phyloP scores from a whole-genome alignment of 1,139 yeast genomes.

The Yamadazyma spencermartinsiae region DNA sequence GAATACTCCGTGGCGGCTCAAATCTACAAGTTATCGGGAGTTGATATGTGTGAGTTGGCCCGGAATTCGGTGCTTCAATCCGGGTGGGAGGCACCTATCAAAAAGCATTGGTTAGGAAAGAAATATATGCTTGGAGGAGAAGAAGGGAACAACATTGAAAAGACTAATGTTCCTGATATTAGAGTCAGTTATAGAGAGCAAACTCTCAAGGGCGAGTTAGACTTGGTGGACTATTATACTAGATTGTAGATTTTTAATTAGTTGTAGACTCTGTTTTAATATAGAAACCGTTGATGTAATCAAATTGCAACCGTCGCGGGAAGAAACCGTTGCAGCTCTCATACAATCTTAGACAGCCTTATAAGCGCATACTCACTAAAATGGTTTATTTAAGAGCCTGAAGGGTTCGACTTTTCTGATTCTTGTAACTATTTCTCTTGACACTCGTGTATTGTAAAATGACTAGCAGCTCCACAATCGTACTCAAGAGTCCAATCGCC shows the following conservation, averaged over 20 bases:
- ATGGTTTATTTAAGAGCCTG: neutral
- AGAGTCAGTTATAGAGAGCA: conserved; percentile 81
- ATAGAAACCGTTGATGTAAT: no score
- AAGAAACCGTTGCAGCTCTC: no score
- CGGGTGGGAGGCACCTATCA: conserved; percentile 85
- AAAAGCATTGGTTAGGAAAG: conserved; percentile 90
- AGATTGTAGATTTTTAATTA: conserved; percentile 10
- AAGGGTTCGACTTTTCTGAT: no score
- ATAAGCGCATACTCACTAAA: conserved; percentile 7
- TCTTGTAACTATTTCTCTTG: no score
- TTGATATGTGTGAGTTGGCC: conserved; percentile 97
- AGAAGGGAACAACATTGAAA: conserved; percentile 83
- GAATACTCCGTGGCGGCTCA: conserved; percentile 98
- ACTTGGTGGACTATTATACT: conserved; percentile 64
- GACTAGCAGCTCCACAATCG: neutral
- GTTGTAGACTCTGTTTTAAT: neutral
- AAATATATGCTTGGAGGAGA: conserved; percentile 62
- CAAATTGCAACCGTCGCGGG: no score
- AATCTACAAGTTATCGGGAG: conserved; percentile 88
- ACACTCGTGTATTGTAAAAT: no score
- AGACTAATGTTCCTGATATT: conserved; percentile 91
- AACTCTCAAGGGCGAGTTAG: conserved; percentile 74
- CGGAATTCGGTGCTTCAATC: conserved; percentile 81
- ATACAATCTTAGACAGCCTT: no score
- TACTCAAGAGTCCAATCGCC: neutral